A percentile compares a stretch with the other conserved stretches of the same genome.
Evolutionary conservation across 2,329 filamentous ascomycete species (phyloP).

Genomic region (Kalmusia sp.): DNA sequence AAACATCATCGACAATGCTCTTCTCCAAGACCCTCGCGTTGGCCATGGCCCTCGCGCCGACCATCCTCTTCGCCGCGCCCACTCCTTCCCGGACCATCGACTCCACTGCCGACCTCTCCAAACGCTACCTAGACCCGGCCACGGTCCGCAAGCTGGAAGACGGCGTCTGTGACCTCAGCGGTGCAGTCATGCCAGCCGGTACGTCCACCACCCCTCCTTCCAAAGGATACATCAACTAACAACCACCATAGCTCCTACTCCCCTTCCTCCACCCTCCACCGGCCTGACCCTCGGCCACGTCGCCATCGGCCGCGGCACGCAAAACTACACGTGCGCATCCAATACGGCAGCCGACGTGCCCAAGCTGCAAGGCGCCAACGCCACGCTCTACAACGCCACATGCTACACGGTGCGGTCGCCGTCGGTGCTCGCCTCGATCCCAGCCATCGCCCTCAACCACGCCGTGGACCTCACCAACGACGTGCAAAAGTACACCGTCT

Average conservation of each 20-base stretch:
- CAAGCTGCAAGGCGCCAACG: slow-evolving; percentile 73
- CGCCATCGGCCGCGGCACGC: slow-evolving; percentile 83
- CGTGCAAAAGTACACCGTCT: slow-evolving; percentile 67
- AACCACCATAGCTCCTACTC: slow-evolving; percentile 55
- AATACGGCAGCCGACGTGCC: slow-evolving; percentile 67
- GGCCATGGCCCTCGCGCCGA: slow-evolving; percentile 41
- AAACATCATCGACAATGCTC: slow-evolving; percentile 33
- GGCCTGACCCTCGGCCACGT: slow-evolving; percentile 77
- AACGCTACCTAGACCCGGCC: background rate
- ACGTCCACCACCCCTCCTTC: slow-evolving; percentile 16
- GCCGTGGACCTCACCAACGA: slow-evolving; percentile 56
- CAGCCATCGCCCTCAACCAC: slow-evolving; percentile 73
- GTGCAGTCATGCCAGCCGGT: slow-evolving; percentile 40
- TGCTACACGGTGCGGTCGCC: slow-evolving; percentile 77
- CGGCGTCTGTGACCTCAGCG: slow-evolving; percentile 37
- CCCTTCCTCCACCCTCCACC: slow-evolving; percentile 66
- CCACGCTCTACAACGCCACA: slow-evolving; percentile 85
- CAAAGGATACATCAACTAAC: slow-evolving; percentile 22
- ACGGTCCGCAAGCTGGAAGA: slow-evolving; percentile 26
- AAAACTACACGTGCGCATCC: slow-evolving; percentile 88
- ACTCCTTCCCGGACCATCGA: slow-evolving; percentile 24
- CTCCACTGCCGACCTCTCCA: background rate
- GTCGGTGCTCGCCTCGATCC: slow-evolving; percentile 69
- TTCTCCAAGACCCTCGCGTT: slow-evolving; percentile 40
- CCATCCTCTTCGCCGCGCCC: slow-evolving; percentile 42